Percentiles rank a stretch among this genome's conserved stretches.
phyloP scores from a whole-genome alignment of 192 early-diverging fungal genomes.

The Phycomyces nitens region DNA sequence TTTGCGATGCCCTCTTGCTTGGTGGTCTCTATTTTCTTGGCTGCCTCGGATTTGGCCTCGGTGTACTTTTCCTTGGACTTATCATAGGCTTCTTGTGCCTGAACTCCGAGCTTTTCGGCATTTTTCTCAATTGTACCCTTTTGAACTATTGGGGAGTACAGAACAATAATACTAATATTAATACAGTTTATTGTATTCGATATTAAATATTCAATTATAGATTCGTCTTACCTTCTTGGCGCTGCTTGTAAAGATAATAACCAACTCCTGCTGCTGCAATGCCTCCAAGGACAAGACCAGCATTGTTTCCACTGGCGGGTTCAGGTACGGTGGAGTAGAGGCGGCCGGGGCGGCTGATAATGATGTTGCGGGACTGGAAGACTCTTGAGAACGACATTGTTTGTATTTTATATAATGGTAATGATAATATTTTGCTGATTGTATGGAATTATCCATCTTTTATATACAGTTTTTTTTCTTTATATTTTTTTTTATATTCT shows the following conservation, averaged over 20 bases:
- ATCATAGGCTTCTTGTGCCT: background rate
- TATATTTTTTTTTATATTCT: background rate
- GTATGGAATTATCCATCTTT: no score
- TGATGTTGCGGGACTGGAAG: background rate
- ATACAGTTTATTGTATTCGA: no score
- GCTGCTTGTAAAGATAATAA: slow-evolving; percentile 6
- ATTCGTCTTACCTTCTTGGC: no score
- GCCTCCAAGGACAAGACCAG: background rate
- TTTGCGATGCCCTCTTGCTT: background rate
- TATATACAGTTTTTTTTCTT: background rate
- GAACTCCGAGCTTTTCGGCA: background rate
- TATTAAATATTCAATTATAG: no score
- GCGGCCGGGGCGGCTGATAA: background rate
- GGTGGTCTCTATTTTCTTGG: background rate
- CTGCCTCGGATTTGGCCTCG: background rate
- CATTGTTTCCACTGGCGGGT: background rate
- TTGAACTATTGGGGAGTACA: background rate
- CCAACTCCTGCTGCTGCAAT: slow-evolving; percentile 6
- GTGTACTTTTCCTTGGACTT: background rate
- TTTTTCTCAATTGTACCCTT: slow-evolving; percentile 9
- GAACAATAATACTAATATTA: no score
- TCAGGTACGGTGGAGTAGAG: slow-evolving; percentile 3
- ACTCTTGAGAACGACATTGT: slow-evolving; percentile 13
- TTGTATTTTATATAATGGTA: no score
- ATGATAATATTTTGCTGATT: no score